Base-by-base conservation (phyloP, 2,329 filamentous ascomycete genomes). In the Cercospora sesami region DNA sequence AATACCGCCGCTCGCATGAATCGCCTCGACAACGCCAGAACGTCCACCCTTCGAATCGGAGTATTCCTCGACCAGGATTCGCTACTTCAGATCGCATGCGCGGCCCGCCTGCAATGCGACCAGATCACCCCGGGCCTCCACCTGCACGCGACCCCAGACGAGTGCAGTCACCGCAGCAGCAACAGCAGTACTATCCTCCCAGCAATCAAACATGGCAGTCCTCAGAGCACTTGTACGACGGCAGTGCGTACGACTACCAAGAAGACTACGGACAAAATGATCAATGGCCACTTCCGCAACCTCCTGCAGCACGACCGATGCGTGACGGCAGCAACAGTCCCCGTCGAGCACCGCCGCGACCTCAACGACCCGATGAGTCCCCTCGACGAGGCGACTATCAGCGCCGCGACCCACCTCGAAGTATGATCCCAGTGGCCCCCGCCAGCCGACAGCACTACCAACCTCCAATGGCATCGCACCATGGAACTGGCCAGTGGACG, bases 401-500 rank as follows among this genome's bases (percentile, higher is more conserved):
- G 9, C 70, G 68, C 10, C 57, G 66, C 33, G 68, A 73, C 26
- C 68, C 66, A 60, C 66, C 72, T 21, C 70, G 72, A 57, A 66
- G 68, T 57, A 53, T 61, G 12, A 65, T 68, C 28, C 72, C 73
- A 14, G 55, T 63, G 30, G 61, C 67, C 26, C 65, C 71, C 8
- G 60, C 68, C 18, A 65, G 67, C 18, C 64, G 69, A 42, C 70
- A 70, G n/a, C 68, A 71, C 21, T 65, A 68, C 26, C 71, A 66
- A 39, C 68, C 64, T 31, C 66, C 59, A 55, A 68, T 69, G 55
- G 66, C 58, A 23, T 71, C 71, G 9, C 72, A 77, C 65, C 75
- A 77, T 63, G 75, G 75, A 4, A 69, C 68, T 18, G 74, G 73
- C 9, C 73, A 77, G 60, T 77, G 75, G 75, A 74, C 68, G 5